phyloP scores from a whole-genome alignment of 192 early-diverging fungal species.

The Coemansia sp. region DNA sequence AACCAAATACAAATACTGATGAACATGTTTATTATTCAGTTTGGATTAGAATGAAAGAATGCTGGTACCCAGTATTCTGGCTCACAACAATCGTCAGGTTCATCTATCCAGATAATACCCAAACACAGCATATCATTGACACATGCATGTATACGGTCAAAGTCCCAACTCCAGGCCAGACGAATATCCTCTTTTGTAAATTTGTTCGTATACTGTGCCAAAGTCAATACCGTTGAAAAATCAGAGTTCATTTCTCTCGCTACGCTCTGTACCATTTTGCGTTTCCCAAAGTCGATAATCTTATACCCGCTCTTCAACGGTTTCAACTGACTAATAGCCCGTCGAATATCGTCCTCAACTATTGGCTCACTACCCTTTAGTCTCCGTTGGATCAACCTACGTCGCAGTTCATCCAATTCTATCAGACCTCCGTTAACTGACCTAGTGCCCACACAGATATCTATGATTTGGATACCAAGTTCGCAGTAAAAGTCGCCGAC shows the following conservation, averaged over 20 bases:
- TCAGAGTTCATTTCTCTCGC: constrained; percentile 88
- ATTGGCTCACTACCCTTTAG: constrained; percentile 37
- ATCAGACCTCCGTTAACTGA: constrained; percentile 88
- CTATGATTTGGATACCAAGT: constrained; percentile 89
- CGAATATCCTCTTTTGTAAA: constrained; percentile 36
- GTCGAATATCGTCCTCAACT: constrained; percentile 79
- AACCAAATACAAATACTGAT: not conserved
- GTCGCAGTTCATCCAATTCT: constrained; percentile 77
- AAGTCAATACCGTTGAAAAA: constrained; percentile 62
- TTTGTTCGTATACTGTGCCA: constrained; percentile 63
- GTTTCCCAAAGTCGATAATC: constrained; percentile 74
- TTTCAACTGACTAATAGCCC: constrained; percentile 80
- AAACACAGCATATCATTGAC: constrained; percentile 47
- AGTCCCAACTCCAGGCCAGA: constrained; percentile 34
- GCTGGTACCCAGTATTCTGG: constrained; percentile 48
- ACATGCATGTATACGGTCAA: constrained; percentile 30
- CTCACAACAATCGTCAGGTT: not conserved
- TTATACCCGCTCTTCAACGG: constrained; percentile 91
- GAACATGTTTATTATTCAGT: not conserved
- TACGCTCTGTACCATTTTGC: constrained; percentile 84
- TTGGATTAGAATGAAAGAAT: constrained; percentile 15
- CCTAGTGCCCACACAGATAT: constrained; percentile 83
- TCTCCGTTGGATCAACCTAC: constrained; percentile 67
- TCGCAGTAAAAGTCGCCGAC: constrained; percentile 98
- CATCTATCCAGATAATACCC: constrained; percentile 48